Percentiles rank a stretch among this genome's conserved stretches.
These are phyloP conservation scores for Bonnemaisonia californica DNA, from an alignment of 31 red algal species.

Conservation along the genomic window DNA sequence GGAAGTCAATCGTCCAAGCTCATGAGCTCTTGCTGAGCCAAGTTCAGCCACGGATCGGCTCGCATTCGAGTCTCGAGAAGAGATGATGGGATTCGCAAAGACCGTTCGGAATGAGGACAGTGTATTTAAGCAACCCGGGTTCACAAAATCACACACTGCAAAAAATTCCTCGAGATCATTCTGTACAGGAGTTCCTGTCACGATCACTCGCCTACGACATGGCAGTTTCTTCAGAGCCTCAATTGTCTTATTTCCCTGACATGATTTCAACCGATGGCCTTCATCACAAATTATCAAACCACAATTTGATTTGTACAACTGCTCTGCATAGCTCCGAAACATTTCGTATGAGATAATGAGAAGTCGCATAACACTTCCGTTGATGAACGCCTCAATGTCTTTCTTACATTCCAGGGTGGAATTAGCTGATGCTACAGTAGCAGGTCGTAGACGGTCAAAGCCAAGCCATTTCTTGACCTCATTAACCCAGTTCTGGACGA, in stretches of 20 bases:
- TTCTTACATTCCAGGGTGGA: conserved; percentile 63
- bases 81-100: conserved; percentile 80
- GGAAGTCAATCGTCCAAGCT: conserved; percentile 65
- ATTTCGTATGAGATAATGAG: conserved; percentile 96
- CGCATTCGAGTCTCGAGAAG: conserved; percentile 71
- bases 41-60: conserved; percentile 28
- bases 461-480: conserved; percentile 92
- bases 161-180: conserved; percentile 93
- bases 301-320: conserved; percentile 60
- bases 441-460: conserved; percentile 58
- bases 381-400: conserved; percentile 54
- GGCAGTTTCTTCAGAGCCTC: conserved; percentile 70
- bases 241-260: conserved; percentile 82
- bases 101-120: conserved; percentile 69
- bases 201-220: conserved; percentile 73
- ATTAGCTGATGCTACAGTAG: conserved; percentile 62
- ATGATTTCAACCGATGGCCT: conserved; percentile 89
- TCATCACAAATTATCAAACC: conserved; percentile 88
- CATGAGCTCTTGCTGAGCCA: conserved; percentile 63
- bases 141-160: conserved; percentile 89
- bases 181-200: conserved; percentile 94
- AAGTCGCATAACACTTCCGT: conserved; percentile 52
- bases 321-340: conserved; percentile 78
- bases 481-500: conserved; percentile 90
- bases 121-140: conserved; percentile 68